Conservation (phyloP, 2,329 filamentous ascomycete species). For the Teratosphaeria zuluensis region DNA sequence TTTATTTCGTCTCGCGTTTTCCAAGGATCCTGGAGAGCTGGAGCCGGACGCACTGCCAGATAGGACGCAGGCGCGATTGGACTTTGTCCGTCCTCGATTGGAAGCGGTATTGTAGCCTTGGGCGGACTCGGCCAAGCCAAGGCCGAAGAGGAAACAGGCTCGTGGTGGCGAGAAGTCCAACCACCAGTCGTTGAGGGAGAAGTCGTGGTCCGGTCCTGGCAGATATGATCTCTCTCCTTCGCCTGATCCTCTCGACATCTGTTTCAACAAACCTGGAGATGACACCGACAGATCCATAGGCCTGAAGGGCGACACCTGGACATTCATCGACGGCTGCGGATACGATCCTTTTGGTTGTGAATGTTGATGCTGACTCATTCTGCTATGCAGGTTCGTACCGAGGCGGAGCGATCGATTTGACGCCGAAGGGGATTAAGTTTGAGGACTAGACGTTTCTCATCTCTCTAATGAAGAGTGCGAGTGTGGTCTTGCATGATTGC, state of each 20-base stretch:
- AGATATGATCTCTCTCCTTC: background rate
- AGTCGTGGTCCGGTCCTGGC: no score
- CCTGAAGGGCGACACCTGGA: constrained; percentile 2
- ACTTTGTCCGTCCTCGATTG: no score
- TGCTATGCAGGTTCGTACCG: constrained; percentile 65
- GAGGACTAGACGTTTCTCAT: no score
- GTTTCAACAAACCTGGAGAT: background rate
- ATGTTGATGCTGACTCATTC: background rate
- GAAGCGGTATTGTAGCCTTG: no score
- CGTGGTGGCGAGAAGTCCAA: no score
- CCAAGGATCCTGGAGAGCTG: background rate
- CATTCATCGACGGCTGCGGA: constrained; percentile 4
- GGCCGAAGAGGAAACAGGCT: background rate
- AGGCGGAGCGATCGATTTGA: constrained; percentile 77
- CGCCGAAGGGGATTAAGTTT: constrained; percentile 85
- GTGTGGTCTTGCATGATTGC: constrained; percentile 13
- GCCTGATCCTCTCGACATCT: background rate
- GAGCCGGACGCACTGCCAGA: background rate
- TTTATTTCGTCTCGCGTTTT: background rate
- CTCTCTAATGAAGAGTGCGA: no score
- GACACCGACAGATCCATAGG: constrained; percentile 2
- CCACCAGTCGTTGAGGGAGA: no score
- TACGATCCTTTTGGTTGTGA: constrained; percentile 4
- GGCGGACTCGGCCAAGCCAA: background rate
- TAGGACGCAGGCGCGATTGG: background rate